Evolutionary conservation across 352 stramenopile genomes (phyloP), one percentile per base, ranked within the genome.

Genomic region (Phytophthora kernoviae): DNA sequence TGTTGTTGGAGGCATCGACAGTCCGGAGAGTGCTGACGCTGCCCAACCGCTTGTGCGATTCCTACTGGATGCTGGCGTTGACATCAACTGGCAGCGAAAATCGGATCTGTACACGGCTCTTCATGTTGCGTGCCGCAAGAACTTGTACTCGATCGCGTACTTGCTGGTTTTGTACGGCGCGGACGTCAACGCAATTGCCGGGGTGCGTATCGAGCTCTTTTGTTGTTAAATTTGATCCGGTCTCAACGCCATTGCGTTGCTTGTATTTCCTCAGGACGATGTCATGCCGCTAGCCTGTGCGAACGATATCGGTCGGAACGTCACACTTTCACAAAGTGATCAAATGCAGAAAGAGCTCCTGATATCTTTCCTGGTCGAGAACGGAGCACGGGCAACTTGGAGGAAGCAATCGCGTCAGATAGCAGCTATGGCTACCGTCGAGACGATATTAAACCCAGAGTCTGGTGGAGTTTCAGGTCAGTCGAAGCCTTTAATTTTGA

Each of bases 81-180:
- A 91, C 21, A 76, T 91, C 54, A 93, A 91, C 58, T 88, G 77
- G 75, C 84, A 93, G 66, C 66, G 84, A 20, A 62, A 72, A 37
- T 65, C 68, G n/a, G 84, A 93, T 27, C 54, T 91, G 22, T 77
- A 65, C 34, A 90, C 84, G 9, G 72, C 78, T 21, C 52, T 93
- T 4, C 84, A 93, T 43, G 45, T 93, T 10, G 82, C 82, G 20
- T 91, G 84, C 56, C 30, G 45, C 41, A 84, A 83, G 43, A 87
- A 81, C 30, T 58, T 91, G 49, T 90, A 77, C 48, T 64, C 60
- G 17, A 70, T 90, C 44, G 74, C 75, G 11, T 82, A 88, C 45
- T 27, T 93, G 36, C 70, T 93, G 24, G 56, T 93, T 20, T 49
- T 91, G 26, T 90, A 84, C 55, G 84, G 77, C 5, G 82, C 81